phyloP scores from a whole-genome alignment of 169 alveolate species.

The Plasmodium malariae region DNA sequence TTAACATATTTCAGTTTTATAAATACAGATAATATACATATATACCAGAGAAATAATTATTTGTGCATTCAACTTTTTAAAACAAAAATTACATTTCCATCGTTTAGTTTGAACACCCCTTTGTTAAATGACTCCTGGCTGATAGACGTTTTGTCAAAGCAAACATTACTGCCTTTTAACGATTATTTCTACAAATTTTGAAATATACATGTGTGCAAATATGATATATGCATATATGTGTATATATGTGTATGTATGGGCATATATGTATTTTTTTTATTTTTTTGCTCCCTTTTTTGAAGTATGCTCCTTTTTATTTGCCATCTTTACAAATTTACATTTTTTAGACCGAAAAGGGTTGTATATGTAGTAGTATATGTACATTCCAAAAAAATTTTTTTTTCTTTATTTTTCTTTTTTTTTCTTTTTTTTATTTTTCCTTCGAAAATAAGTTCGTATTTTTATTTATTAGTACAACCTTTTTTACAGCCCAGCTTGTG shows the following conservation, averaged over 20 bases:
- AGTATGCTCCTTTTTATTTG: no score
- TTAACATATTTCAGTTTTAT: constrained; percentile 49
- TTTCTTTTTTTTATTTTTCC: no score
- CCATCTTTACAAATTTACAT: no score
- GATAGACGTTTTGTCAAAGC: constrained; percentile 33
- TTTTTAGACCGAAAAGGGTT: no score
- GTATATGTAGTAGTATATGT: no score
- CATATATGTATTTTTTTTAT: background rate
- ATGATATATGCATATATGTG: background rate
- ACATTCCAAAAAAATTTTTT: no score
- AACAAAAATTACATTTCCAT: constrained; percentile 45
- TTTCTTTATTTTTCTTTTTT: no score
- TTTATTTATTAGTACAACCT: no score
- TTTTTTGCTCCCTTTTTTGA: no score
- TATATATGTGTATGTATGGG: background rate
- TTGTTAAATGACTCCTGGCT: constrained; percentile 70
- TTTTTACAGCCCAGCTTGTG: no score
- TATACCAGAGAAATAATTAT: constrained; percentile 54
- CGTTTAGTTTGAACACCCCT: constrained; percentile 46
- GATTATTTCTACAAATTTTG: constrained; percentile 54
- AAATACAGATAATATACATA: constrained; percentile 42
- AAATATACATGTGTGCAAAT: no score
- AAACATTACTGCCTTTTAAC: constrained; percentile 30
- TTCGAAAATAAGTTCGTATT: no score
- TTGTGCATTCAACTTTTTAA: constrained; percentile 38